Conservation (phyloP, 495 filamentous ascomycete species). For the Neurospora sp. region DNA sequence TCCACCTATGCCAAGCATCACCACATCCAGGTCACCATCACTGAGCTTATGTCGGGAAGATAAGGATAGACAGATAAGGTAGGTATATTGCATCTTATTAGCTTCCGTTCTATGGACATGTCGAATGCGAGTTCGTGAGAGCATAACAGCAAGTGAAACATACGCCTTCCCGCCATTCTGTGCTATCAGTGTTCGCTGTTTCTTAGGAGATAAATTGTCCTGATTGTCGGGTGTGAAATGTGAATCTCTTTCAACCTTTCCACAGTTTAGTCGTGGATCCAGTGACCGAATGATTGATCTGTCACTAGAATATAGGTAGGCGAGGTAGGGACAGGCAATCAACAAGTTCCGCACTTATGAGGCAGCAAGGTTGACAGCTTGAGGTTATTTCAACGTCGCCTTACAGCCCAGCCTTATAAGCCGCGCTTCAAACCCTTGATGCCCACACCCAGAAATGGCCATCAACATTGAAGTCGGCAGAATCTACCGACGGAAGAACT, state of each 20-base stretch:
- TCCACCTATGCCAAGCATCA: neutral
- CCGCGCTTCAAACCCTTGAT: neutral
- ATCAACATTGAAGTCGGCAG: neutral
- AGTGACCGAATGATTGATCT: neutral
- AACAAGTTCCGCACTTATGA: neutral
- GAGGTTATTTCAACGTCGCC: neutral
- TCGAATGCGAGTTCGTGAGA: neutral
- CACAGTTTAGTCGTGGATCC: neutral
- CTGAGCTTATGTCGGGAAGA: neutral
- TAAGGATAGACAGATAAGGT: neutral
- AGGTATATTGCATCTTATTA: neutral
- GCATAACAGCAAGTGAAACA: neutral
- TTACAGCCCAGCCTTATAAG: neutral
- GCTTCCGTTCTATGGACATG: neutral
- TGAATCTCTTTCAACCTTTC: neutral
- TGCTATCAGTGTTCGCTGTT: neutral
- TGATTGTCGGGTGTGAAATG: neutral
- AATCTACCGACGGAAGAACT: neutral
- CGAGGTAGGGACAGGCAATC: neutral
- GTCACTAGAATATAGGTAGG: neutral
- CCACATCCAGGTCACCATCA: neutral
- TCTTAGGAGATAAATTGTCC: neutral
- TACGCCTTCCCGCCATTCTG: neutral
- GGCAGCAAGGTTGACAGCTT: neutral
- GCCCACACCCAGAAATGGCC: neutral